A percentile compares a stretch with the other conserved stretches of the same genome.
Conservation (phyloP, 1,284 basidiomycete genomes). For the Pisolithus thermaeus region DNA sequence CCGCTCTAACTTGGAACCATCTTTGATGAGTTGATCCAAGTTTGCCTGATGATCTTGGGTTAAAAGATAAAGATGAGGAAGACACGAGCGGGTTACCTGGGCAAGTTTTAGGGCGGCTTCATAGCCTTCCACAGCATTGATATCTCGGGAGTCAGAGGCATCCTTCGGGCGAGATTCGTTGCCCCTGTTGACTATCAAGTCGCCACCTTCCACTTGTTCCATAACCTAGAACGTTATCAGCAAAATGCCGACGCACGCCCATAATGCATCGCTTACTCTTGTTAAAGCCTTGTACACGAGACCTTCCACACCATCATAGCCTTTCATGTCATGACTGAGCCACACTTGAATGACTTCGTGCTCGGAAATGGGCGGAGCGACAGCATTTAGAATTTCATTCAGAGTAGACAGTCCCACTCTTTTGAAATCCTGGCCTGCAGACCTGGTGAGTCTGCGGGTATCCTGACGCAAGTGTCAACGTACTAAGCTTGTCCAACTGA, state of each 20-base stretch:
- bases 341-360: conserved; percentile 97
- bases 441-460: conserved; percentile 2
- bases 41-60: conserved; percentile 51
- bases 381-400: conserved; percentile 89
- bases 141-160: conserved; percentile 48
- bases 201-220: conserved; percentile 92
- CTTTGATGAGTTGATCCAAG: conserved; percentile 71
- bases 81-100: conserved; percentile 42
- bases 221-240: conserved; percentile 52
- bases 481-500: conserved; percentile 82
- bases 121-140: conserved; percentile 82
- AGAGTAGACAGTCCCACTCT: conserved; percentile 82
- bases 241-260: conserved; percentile 1
- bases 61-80: conserved; percentile 2
- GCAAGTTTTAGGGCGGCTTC: conserved; percentile 79
- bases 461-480: conserved; percentile 8
- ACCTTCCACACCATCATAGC: conserved; percentile 94
- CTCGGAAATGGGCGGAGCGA: conserved; percentile 96
- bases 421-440: conserved; percentile 78
- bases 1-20: conserved; percentile 38
- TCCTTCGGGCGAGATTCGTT: conserved; percentile 67
- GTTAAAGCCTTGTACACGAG: conserved; percentile 87
- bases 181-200: conserved; percentile 85
- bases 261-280: conserved; percentile 45
- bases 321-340: conserved; percentile 94